phyloP scores from a whole-genome alignment of 805 yeast species.

The Cyberlindnera euphorbiae region DNA sequence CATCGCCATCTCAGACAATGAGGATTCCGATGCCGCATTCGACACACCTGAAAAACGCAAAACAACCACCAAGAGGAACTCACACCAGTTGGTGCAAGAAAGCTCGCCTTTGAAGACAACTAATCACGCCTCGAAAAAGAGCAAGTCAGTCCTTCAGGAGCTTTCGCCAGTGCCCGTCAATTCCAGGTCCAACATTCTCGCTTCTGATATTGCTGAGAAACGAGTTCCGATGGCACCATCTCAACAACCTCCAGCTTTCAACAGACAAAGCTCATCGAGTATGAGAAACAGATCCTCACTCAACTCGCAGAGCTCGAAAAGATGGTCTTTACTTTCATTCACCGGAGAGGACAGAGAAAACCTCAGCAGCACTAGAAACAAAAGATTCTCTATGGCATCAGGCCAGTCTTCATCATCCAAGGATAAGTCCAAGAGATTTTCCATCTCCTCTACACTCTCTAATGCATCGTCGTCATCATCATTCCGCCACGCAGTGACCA shows the following conservation, averaged over 20 bases:
- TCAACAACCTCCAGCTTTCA: conserved; percentile 15
- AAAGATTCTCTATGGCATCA: conserved; percentile 22
- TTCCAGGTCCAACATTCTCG: conserved; percentile 7
- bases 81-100: conserved; percentile 6
- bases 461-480: conserved; percentile 17
- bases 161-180: conserved; percentile 10
- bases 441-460: conserved; percentile 17
- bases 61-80: conserved; percentile 7
- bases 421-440: conserved; percentile 15
- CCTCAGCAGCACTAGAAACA: conserved; percentile 4
- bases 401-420: conserved; percentile 16
- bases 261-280: conserved; percentile 23
- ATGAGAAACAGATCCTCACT: conserved; percentile 22
- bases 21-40: conserved; percentile 16
- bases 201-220: conserved; percentile 21
- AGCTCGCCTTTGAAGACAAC: conserved; percentile 7
- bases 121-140: conserved; percentile 7
- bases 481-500: conserved; percentile 20
- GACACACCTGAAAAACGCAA: conserved; percentile 15
- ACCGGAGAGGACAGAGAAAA: conserved; percentile 21
- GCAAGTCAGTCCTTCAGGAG: conserved; percentile 19
- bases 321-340: conserved; percentile 27
- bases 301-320: conserved; percentile 22
- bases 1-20: conserved; percentile 25
- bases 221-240: conserved; percentile 17